These are phyloP conservation scores for Aspergillus tamarii DNA, from an alignment of 2,329 filamentous ascomycete species.

Conservation along the genomic window DNA sequence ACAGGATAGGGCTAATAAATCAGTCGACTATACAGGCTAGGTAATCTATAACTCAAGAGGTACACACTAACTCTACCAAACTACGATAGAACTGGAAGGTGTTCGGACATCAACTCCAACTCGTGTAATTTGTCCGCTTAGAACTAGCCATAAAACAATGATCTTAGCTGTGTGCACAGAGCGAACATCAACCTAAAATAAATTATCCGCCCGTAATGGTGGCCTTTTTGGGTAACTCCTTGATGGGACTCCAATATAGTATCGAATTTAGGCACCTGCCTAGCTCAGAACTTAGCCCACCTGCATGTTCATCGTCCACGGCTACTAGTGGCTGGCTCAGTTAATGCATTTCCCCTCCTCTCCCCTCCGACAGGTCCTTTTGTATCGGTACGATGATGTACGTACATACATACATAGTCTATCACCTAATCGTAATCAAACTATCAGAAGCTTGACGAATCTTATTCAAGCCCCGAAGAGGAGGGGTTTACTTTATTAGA, in stretches of 20 bases:
- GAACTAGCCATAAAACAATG: slow-evolving; percentile 3
- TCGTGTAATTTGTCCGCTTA: slow-evolving; percentile 3
- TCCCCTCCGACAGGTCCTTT: background rate
- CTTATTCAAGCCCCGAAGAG: slow-evolving; percentile 1
- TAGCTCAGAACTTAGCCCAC: background rate
- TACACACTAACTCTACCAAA: background rate
- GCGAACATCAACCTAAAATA: background rate
- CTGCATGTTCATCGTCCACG: background rate
- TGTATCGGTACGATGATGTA: slow-evolving; percentile 4
- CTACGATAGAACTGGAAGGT: background rate
- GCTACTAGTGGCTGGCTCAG: background rate
- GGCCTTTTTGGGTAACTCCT: slow-evolving; percentile 1
- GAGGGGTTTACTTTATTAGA: background rate
- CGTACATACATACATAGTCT: background rate
- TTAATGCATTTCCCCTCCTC: background rate
- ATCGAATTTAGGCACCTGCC: background rate
- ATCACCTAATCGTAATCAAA: slow-evolving; percentile 4
- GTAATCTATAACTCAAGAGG: background rate
- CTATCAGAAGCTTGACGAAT: slow-evolving; percentile 8
- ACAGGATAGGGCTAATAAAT: background rate
- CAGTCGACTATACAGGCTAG: background rate
- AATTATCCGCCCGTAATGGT: background rate
- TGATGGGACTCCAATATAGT: background rate
- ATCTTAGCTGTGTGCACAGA: background rate
- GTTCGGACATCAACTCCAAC: slow-evolving; percentile 6